Conservation (phyloP, 768 basidiomycete genomes). For the Termitomyces sp. region DNA sequence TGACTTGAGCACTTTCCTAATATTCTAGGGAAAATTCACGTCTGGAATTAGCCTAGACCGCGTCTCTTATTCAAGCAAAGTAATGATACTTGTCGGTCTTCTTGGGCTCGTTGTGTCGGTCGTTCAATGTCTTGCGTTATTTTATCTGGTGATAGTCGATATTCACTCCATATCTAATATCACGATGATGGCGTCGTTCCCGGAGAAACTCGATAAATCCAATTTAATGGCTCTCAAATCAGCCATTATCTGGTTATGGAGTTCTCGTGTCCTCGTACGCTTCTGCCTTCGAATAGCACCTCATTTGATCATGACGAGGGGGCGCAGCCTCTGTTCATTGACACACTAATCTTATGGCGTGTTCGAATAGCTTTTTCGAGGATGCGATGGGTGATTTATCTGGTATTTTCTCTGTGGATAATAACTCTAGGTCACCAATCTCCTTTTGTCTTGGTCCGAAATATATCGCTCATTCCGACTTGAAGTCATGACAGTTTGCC, state of each 20-base stretch:
- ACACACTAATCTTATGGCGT: neutral
- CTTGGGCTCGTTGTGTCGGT: neutral
- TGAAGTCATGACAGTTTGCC: neutral
- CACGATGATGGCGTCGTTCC: neutral
- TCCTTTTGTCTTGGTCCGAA: too few species aligned
- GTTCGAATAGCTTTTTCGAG: neutral
- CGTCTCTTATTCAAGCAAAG: neutral
- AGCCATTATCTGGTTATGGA: neutral
- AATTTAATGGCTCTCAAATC: neutral
- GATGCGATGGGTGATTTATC: neutral
- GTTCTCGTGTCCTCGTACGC: neutral
- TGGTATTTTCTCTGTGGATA: neutral
- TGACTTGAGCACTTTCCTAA: neutral
- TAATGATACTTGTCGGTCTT: neutral
- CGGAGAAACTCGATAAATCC: neutral
- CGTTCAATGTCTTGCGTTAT: neutral
- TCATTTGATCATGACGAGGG: neutral
- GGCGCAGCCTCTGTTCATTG: neutral
- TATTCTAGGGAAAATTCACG: neutral
- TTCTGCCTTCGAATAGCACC: neutral
- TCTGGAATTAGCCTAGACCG: neutral
- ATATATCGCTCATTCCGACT: neutral
- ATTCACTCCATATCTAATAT: neutral
- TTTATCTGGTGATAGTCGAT: neutral
- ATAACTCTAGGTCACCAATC: neutral